Evolutionary conservation across 2,329 filamentous ascomycete species (phyloP).

Genomic region (Penicillium occitanis): DNA sequence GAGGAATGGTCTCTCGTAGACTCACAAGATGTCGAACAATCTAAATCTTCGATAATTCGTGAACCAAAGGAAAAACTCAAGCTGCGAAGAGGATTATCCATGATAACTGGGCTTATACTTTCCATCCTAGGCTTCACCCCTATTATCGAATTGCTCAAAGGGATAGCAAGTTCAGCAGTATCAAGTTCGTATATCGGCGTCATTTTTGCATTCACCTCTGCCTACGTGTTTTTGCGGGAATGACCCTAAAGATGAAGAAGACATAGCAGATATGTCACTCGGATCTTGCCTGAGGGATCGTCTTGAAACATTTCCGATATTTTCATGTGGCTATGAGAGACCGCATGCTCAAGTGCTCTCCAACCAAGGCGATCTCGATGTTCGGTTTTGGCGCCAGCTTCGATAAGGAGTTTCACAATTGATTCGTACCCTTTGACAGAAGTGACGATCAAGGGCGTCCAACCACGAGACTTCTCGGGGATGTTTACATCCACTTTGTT

Average conservation of each 20-base stretch:
- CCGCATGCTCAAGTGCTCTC: background rate
- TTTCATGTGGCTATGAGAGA: background rate
- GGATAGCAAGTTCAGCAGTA: too few relatives aligned
- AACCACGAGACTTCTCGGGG: background rate
- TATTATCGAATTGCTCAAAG: too few relatives aligned
- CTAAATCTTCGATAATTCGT: too few relatives aligned
- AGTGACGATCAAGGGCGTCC: conserved; percentile 3
- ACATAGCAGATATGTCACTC: background rate
- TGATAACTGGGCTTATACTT: too few relatives aligned
- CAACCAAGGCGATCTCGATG: background rate
- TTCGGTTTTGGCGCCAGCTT: background rate
- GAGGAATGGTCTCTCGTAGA: background rate
- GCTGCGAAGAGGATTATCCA: too few relatives aligned
- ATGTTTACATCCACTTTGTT: background rate
- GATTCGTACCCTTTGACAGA: background rate
- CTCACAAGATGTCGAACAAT: background rate
- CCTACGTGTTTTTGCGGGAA: background rate
- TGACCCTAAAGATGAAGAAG: background rate
- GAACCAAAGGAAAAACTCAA: too few relatives aligned
- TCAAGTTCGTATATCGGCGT: too few relatives aligned
- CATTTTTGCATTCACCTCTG: background rate
- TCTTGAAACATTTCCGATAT: background rate
- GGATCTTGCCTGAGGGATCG: background rate
- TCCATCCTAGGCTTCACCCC: too few relatives aligned
- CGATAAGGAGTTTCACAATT: background rate